These are phyloP conservation scores for Cucurbita argyrosperma DNA, from an alignment of 306 rosid genomes.

Conservation along the genomic window DNA sequence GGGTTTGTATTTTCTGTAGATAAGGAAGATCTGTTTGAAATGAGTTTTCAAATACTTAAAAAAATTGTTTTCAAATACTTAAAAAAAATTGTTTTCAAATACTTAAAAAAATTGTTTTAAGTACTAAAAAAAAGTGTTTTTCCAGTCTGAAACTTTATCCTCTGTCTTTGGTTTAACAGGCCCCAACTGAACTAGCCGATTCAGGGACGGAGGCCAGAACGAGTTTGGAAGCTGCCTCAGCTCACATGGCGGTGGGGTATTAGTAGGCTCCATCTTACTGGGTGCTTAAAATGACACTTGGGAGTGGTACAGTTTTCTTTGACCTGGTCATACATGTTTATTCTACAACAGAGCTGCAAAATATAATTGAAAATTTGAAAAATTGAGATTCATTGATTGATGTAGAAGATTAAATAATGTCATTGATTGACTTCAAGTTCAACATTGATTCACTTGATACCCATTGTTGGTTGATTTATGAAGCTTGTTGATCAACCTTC, in stretches of 20 bases:
- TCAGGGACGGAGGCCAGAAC: slow-evolving; percentile 47
- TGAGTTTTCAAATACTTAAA: neutral
- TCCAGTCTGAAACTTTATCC: neutral
- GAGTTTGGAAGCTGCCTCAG: slow-evolving; percentile 42
- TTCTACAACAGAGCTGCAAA: neutral
- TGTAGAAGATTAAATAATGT: neutral
- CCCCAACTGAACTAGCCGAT: slow-evolving; percentile 60
- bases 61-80: too few relatives aligned
- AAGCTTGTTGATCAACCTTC: neutral
- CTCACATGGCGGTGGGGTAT: slow-evolving; percentile 14
- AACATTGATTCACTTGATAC: neutral
- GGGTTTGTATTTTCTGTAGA: slow-evolving; percentile 25
- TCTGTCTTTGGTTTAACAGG: slow-evolving; percentile 16
- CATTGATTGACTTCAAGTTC: neutral
- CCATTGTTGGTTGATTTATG: neutral
- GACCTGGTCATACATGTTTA: neutral
- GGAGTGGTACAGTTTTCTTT: neutral
- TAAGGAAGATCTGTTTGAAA: neutral
- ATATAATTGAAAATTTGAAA: too few relatives aligned
- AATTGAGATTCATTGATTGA: neutral
- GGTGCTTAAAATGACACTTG: neutral
- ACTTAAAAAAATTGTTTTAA: neutral
- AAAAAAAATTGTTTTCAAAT: too few relatives aligned
- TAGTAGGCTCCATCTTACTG: slow-evolving; percentile 10
- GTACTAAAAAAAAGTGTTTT: too few relatives aligned